Evolutionary conservation across 208 protist genomes (phyloP).

Genomic region (Trypanosoma grayi): DNA sequence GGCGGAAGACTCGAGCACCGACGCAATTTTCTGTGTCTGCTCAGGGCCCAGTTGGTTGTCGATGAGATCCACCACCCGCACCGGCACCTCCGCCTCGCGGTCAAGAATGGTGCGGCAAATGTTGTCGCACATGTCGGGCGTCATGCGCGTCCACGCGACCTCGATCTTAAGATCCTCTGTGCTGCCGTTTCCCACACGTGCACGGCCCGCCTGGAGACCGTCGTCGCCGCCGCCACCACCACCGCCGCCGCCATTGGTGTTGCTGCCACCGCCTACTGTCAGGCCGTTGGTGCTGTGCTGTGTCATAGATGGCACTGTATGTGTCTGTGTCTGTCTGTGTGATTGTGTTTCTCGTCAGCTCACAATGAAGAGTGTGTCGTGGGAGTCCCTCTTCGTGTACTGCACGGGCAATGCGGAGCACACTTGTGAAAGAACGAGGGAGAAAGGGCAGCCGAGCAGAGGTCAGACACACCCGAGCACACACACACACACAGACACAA

Average conservation of each 20-base stretch:
- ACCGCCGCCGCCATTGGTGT: too few relatives aligned
- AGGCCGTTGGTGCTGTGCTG: neutral
- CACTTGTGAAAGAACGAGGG: too few relatives aligned
- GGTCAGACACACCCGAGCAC: too few relatives aligned
- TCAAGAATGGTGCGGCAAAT: slow-evolving; percentile 61
- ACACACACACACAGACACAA: too few relatives aligned
- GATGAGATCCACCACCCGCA: slow-evolving; percentile 66
- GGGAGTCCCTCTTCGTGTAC: too few relatives aligned
- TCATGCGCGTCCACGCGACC: slow-evolving; percentile 60
- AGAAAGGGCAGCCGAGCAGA: too few relatives aligned
- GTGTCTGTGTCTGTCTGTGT: neutral
- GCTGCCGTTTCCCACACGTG: neutral
- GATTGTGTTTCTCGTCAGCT: neutral
- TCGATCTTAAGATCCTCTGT: slow-evolving; percentile 37
- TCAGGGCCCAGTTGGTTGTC: slow-evolving; percentile 84
- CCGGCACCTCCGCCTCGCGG: slow-evolving; percentile 43
- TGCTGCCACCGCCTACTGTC: too few relatives aligned
- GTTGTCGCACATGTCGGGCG: slow-evolving; percentile 42
- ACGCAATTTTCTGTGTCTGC: slow-evolving; percentile 51
- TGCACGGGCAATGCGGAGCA: too few relatives aligned
- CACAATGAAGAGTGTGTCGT: too few relatives aligned
- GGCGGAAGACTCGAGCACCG: slow-evolving; percentile 54
- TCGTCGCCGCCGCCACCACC: neutral
- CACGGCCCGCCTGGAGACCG: neutral
- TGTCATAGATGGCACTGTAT: slow-evolving; percentile 20